phyloP scores from a whole-genome alignment of 176 grass and related monocot genomes.

The Lolium multiflorum region DNA sequence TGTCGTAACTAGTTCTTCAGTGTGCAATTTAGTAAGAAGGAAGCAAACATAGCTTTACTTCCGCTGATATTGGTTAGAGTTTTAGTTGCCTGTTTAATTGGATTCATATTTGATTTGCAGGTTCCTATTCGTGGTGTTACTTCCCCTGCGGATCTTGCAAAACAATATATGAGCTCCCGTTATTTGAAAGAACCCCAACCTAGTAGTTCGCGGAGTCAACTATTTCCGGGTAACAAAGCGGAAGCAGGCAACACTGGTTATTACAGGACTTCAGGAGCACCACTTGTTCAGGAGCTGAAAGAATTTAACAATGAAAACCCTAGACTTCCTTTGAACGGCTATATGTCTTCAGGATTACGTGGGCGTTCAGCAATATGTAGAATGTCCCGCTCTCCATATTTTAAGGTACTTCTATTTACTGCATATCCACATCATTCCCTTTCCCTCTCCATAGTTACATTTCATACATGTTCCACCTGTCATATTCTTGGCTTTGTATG shows the following conservation, averaged over 20 bases:
- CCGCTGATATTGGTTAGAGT: background rate
- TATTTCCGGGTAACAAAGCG: slow-evolving; percentile 50
- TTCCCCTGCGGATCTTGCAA: slow-evolving; percentile 68
- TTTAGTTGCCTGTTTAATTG: slow-evolving; percentile 23
- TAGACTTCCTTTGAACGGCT: slow-evolving; percentile 54
- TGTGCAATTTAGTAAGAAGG: slow-evolving; percentile 21
- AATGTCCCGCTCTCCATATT: slow-evolving; percentile 66
- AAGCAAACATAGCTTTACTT: slow-evolving; percentile 13
- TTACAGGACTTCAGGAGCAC: slow-evolving; percentile 35
- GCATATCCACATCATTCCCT: background rate
- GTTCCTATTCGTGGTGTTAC: slow-evolving; percentile 36
- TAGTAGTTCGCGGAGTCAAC: slow-evolving; percentile 43
- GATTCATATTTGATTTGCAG: slow-evolving; percentile 41
- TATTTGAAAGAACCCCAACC: slow-evolving; percentile 44
- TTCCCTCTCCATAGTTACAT: background rate
- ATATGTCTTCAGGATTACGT: slow-evolving; percentile 50
- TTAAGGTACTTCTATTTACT: slow-evolving; percentile 53
- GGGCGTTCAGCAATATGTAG: slow-evolving; percentile 65
- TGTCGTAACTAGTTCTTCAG: slow-evolving; percentile 18
- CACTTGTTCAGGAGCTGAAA: slow-evolving; percentile 41
- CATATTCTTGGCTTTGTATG: slow-evolving; percentile 27
- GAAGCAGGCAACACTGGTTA: slow-evolving; percentile 46
- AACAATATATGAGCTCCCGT: slow-evolving; percentile 68
- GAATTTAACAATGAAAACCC: slow-evolving; percentile 37
- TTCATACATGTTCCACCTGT: slow-evolving; percentile 5